Evolutionary conservation across 2,329 filamentous ascomycete species (phyloP).

Genomic region (Stemphylium beticola): DNA sequence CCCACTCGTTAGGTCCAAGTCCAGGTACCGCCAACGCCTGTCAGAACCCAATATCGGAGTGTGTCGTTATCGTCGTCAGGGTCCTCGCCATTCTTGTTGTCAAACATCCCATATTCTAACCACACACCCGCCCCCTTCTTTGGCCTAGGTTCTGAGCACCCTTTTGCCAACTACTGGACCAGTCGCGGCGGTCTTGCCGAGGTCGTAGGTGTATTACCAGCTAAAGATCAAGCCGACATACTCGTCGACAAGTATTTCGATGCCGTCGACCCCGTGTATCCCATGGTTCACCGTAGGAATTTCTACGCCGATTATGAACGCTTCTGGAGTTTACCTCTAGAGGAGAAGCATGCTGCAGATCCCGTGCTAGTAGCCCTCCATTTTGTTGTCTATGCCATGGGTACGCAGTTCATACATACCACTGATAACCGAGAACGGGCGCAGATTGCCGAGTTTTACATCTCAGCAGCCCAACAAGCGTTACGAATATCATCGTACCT

Average conservation of each 20-base stretch:
- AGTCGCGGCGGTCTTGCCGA: conserved; percentile 76
- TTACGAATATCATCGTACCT: conserved; percentile 77
- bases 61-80: conserved; percentile 47
- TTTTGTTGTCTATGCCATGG: conserved; percentile 78
- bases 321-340: conserved; percentile 69
- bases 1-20: conserved; percentile 15
- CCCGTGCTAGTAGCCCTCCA: conserved; percentile 74
- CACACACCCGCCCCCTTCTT: conserved; percentile 78
- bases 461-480: conserved; percentile 79
- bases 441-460: conserved; percentile 81
- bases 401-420: conserved; percentile 75
- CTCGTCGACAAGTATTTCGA: conserved; percentile 63
- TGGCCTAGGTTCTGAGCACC: conserved; percentile 78
- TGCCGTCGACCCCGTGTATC: conserved; percentile 78
- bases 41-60: conserved; percentile 39
- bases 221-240: conserved; percentile 77
- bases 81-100: conserved; percentile 64
- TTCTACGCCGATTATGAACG: conserved; percentile 81
- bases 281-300: conserved; percentile 76
- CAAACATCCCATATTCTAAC: conserved; percentile 74
- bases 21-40: conserved; percentile 39
- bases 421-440: conserved; percentile 66
- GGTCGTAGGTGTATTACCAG: conserved; percentile 76
- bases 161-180: conserved; percentile 86
- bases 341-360: conserved; percentile 68